A percentile compares a stretch with the other conserved stretches of the same genome.
phyloP scores from a whole-genome alignment of 2,329 filamentous ascomycete genomes.

The Aquanectria penicillioides region DNA sequence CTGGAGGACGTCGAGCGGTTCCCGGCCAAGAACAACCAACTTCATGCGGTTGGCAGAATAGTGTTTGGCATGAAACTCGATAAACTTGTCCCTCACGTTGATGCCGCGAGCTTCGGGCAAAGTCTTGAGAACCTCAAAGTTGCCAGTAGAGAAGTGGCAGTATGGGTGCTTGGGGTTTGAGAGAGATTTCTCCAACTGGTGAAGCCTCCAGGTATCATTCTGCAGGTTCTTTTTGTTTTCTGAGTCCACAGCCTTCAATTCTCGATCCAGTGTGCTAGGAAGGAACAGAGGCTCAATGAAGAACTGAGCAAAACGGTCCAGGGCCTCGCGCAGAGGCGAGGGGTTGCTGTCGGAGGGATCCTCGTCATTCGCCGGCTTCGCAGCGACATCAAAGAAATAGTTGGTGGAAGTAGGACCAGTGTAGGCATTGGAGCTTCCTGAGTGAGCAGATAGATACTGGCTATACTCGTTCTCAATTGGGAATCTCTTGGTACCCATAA shows the following conservation, averaged over 20 bases:
- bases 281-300: conserved; percentile 91
- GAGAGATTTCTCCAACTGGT: conserved; percentile 89
- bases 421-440: conserved; percentile 93
- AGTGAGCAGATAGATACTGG: conserved; percentile 89
- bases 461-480: conserved; percentile 96
- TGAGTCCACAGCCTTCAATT: conserved; percentile 89
- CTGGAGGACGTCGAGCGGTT: conserved; percentile 83
- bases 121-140: conserved; percentile 85
- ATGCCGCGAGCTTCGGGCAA: conserved; percentile 81
- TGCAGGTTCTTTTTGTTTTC: conserved; percentile 99
- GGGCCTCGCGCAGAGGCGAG: conserved; percentile 77
- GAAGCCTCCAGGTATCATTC: conserved; percentile 86
- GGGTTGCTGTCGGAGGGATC: conserved; percentile 65
- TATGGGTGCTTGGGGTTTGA: conserved; percentile 89
- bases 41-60: conserved; percentile 97
- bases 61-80: conserved; percentile 87
- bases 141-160: conserved; percentile 92
- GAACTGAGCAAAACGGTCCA: conserved; percentile 94
- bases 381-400: conserved; percentile 96
- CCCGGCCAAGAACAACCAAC: conserved; percentile 84
- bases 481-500: conserved; percentile 99
- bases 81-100: conserved; percentile 90
- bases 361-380: conserved; percentile 73
- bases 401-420: conserved; percentile 94
- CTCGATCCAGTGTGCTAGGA: conserved; percentile 84